Evolutionary conservation across 1,284 basidiomycete genomes (phyloP).

Genomic region (Ganoderma resinaceum): DNA sequence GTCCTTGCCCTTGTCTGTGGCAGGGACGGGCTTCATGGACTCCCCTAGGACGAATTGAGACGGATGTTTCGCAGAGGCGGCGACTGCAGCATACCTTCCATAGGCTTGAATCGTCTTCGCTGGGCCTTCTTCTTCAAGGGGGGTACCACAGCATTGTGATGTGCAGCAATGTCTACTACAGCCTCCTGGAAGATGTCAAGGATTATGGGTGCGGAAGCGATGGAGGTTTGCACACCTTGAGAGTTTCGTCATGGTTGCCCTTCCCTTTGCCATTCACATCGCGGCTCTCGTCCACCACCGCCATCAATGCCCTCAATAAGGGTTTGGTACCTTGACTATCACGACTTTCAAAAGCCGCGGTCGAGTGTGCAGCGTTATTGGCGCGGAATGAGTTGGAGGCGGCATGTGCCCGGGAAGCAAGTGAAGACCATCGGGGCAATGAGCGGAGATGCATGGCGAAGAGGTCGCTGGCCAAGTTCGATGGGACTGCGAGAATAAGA

Average conservation of each 20-base stretch:
- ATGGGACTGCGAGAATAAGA: neutral
- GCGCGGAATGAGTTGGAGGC: neutral
- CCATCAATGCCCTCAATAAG: neutral
- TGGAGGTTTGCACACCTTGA: neutral
- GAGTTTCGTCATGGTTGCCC: neutral
- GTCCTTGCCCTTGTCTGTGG: neutral
- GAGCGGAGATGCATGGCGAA: neutral
- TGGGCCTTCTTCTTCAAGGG: neutral
- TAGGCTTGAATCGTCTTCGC: conserved; percentile 5
- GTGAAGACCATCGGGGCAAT: conserved; percentile 9
- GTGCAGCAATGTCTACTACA: neutral
- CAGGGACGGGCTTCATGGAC: conserved; percentile 8
- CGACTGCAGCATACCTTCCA: conserved; percentile 9
- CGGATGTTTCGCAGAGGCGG: neutral
- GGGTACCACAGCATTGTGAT: neutral
- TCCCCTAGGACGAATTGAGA: neutral
- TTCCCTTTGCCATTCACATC: neutral
- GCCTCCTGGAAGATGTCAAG: neutral
- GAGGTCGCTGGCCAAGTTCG: neutral
- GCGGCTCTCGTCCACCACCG: neutral
- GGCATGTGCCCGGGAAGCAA: neutral
- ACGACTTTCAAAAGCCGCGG: neutral
- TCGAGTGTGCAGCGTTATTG: neutral
- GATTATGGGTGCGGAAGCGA: too few species aligned
- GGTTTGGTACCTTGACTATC: neutral